phyloP scores from a whole-genome alignment of 2,329 filamentous ascomycete genomes.

The Xylariaceae sp. region DNA sequence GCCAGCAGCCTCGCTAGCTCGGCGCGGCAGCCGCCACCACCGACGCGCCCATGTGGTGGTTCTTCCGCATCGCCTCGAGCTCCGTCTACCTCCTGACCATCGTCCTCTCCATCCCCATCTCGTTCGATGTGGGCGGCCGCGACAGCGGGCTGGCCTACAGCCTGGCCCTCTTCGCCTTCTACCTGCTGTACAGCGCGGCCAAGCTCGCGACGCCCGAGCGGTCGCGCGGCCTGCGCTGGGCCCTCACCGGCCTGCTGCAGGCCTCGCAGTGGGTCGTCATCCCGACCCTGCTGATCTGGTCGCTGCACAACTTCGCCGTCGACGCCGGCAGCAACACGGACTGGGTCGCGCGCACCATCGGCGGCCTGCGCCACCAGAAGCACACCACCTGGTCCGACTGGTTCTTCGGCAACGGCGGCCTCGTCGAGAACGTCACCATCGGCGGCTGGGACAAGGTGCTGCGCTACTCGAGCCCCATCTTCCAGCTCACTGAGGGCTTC shows the following conservation, averaged over 20 bases:
- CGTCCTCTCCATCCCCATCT: slow-evolving; percentile 90
- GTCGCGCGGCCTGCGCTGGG: slow-evolving; percentile 68
- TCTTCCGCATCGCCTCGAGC: slow-evolving; percentile 73
- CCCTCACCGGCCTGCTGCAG: slow-evolving; percentile 61
- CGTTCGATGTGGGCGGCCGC: slow-evolving; percentile 94
- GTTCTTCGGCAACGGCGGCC: slow-evolving; percentile 78
- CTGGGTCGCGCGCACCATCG: slow-evolving; percentile 78
- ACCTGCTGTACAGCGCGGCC: slow-evolving; percentile 77
- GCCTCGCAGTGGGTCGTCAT: slow-evolving; percentile 82
- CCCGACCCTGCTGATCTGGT: slow-evolving; percentile 85
- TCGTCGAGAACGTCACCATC: slow-evolving; percentile 72
- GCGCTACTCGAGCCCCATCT: slow-evolving; percentile 85
- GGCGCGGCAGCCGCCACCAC: slow-evolving; percentile 29
- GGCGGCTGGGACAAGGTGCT: slow-evolving; percentile 84
- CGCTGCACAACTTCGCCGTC: slow-evolving; percentile 88
- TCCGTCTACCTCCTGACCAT: slow-evolving; percentile 83
- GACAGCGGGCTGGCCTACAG: slow-evolving; percentile 93
- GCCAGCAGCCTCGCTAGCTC: slow-evolving; percentile 24
- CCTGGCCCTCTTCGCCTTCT: slow-evolving; percentile 80
- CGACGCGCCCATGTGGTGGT: slow-evolving; percentile 65
- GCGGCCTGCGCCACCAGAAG: slow-evolving; percentile 51
- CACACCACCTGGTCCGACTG: slow-evolving; percentile 65
- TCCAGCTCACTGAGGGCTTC: slow-evolving; percentile 92
- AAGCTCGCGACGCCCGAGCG: slow-evolving; percentile 73
- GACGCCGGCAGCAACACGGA: slow-evolving; percentile 68